Base-by-base conservation (phyloP, 2,329 filamentous ascomycete species). In the Zymoseptoria ardabiliae region DNA sequence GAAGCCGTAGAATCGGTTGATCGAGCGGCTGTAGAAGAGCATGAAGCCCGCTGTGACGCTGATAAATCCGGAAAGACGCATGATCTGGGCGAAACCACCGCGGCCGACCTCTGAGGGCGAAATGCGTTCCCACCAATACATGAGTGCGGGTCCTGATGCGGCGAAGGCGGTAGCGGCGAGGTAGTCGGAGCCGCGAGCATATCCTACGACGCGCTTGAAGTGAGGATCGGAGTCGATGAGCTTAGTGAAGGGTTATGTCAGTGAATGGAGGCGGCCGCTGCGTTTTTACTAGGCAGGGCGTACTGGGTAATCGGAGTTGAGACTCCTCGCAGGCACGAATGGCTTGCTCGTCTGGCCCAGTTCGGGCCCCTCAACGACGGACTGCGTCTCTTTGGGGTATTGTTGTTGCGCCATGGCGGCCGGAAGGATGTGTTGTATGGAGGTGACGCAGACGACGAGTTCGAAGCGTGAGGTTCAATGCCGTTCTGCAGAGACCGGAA, bases 211-310 rank as follows among this genome's bases (percentile, higher is more conserved):
- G 73, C 94, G 88, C 77, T 86, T 90, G 77, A 97, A 88, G 77
- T 99, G 94, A 71, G 94, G 94, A 78, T 99, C 94, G 80, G 90
- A 95, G 81, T 99, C 94, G 78, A 99, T 97, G 79, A 97, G 89
- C 94, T 99, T 54, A 56, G 56, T 25, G 49, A 48, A 65, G 73
- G 70, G 5, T 10, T 30, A 4, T 65, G 64, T 66, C 41, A 59
- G 61, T 59, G 49, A 21, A 25, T 50, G 54, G 25, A n/a, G 49
- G 54, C 13, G 13, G 53, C 19, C 21, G 56, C 53, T 28, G 50
- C 55, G 51, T 48, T 41, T 41, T 19, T 13, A 51, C 41, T 54
- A 49, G 45, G 48, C 30, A n/a, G 50, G 52, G 23, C 57, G 72
- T 80, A 97, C 94, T 60, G 93, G 93, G 75, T 90, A 97, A 62